These are phyloP conservation scores for Deakozyma indianensis DNA, from an alignment of 805 yeast species.

Conservation along the genomic window DNA sequence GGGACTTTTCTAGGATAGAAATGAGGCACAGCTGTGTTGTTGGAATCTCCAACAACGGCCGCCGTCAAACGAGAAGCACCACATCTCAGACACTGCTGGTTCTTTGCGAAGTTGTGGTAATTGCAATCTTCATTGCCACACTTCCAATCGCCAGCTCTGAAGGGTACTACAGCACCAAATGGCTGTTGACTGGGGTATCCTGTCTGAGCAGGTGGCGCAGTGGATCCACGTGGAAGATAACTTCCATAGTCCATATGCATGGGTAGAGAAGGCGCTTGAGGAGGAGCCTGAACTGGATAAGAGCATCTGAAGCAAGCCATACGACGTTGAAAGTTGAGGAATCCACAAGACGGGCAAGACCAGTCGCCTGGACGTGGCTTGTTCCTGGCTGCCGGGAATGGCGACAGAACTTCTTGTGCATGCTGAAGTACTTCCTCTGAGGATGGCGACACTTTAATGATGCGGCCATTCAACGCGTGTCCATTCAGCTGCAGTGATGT, in stretches of 20 bases:
- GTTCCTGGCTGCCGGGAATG: conserved; percentile 75
- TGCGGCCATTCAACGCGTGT: conserved; percentile 52
- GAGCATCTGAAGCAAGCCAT: conserved; percentile 90
- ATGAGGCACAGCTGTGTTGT: not conserved
- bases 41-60: not conserved
- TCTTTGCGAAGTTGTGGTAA: conserved; percentile 88
- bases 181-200: conserved; percentile 4
- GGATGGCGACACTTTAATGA: conserved; percentile 79
- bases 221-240: not conserved
- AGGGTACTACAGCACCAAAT: conserved; percentile 53
- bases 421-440: conserved; percentile 62
- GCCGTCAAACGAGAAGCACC: conserved; percentile 46
- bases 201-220: conserved; percentile 7
- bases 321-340: conserved; percentile 85
- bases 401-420: conserved; percentile 67
- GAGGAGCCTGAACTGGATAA: conserved; percentile 29
- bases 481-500: conserved; percentile 74
- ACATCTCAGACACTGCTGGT: conserved; percentile 74
- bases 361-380: conserved; percentile 95
- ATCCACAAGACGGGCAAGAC: conserved; percentile 96
- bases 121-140: conserved; percentile 65
- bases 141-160: conserved; percentile 96
- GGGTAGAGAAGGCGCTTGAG: conserved; percentile 36
- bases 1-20: not conserved
- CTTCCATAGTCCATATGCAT: conserved; percentile 7